Conservation (phyloP, 2,329 filamentous ascomycete species). For the Pseudopithomyces chartarum region DNA sequence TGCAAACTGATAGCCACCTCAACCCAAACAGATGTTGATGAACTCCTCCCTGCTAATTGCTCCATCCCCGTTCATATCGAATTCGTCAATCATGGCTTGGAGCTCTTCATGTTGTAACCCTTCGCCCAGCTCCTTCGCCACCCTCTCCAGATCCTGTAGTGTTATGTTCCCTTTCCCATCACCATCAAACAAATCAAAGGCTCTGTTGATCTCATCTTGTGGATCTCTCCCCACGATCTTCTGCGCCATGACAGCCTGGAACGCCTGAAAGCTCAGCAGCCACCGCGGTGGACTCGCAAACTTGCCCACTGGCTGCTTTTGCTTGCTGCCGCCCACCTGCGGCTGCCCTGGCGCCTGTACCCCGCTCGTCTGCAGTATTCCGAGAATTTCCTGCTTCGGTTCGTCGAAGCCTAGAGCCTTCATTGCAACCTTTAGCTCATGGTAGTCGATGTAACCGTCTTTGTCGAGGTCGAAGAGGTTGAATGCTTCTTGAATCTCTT, state of each 20-base stretch:
- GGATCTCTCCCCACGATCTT: conserved; percentile 84
- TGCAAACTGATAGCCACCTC: neutral
- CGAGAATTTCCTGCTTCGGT: conserved; percentile 81
- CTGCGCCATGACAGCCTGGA: conserved; percentile 75
- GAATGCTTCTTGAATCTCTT: conserved; percentile 97
- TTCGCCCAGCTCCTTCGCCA: conserved; percentile 90
- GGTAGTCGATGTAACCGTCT: conserved; percentile 92
- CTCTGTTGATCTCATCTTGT: conserved; percentile 85
- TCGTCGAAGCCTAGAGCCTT: conserved; percentile 94
- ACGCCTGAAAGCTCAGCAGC: conserved; percentile 72
- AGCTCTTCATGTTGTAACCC: conserved; percentile 92
- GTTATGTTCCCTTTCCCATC: conserved; percentile 91
- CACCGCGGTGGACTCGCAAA: conserved; percentile 56
- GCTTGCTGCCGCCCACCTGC: conserved; percentile 6
- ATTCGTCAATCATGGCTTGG: conserved; percentile 95
- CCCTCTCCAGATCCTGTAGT: conserved; percentile 81
- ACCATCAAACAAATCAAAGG: conserved; percentile 91
- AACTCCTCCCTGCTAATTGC: conserved; percentile 70
- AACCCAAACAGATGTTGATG: conserved; percentile 66
- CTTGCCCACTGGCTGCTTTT: conserved; percentile 17
- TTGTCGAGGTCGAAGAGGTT: conserved; percentile 96
- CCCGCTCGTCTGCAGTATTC: conserved; percentile 80
- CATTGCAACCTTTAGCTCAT: conserved; percentile 95
- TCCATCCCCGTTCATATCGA: conserved; percentile 92
- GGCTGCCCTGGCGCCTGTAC: conserved; percentile 16